phyloP scores from a whole-genome alignment of 2,329 filamentous ascomycete species.

The Colletotrichum neosansevieriae region DNA sequence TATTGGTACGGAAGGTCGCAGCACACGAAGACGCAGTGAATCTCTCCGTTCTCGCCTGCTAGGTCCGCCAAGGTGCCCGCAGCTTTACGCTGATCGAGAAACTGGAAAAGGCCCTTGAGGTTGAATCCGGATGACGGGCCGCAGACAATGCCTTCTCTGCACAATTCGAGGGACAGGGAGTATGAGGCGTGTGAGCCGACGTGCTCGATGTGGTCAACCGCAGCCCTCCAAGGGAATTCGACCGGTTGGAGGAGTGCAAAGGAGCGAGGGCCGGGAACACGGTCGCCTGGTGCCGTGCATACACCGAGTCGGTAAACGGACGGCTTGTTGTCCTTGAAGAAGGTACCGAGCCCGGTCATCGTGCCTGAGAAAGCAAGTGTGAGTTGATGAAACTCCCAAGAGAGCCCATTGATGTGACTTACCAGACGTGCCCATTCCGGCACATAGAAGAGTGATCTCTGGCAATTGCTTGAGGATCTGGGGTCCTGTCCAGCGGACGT shows the following conservation, averaged over 20 bases:
- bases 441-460: constrained; percentile 67
- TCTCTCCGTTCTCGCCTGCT: constrained; percentile 56
- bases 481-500: constrained; percentile 69
- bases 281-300: constrained; percentile 67
- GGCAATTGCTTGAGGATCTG: constrained; percentile 69
- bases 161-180: constrained; percentile 64
- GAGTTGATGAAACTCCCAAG: neutral
- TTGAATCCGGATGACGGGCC: constrained; percentile 73
- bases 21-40: constrained; percentile 70
- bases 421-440: constrained; percentile 69
- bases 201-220: constrained; percentile 67
- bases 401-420: constrained; percentile 38
- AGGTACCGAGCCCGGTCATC: constrained; percentile 63
- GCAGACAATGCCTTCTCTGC: constrained; percentile 68
- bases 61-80: constrained; percentile 58
- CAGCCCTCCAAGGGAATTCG: constrained; percentile 68
- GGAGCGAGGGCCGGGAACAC: constrained; percentile 69
- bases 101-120: constrained; percentile 63
- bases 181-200: constrained; percentile 68
- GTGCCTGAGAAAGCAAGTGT: constrained; percentile 46
- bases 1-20: constrained; percentile 75
- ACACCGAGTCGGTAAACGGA: constrained; percentile 61
- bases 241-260: constrained; percentile 61
- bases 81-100: constrained; percentile 61
- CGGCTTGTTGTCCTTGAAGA: constrained; percentile 63